Evolutionary conservation across 331 rosid genomes (phyloP), one percentile per base, ranked within the genome.

Genomic region (Prunus yedoensis): DNA sequence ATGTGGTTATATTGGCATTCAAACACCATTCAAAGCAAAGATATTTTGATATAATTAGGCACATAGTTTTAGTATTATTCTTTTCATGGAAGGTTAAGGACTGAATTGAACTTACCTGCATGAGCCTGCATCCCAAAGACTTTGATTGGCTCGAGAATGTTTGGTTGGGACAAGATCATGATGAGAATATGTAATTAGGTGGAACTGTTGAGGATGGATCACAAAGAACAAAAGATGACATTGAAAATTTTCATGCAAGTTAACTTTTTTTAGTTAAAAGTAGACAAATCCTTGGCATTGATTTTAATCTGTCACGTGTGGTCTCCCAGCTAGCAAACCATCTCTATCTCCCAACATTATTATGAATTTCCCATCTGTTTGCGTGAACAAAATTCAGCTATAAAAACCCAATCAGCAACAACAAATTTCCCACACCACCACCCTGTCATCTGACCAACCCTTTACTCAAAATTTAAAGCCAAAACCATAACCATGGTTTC

Each of bases 241-340:
- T 2, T 5, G 71, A 66, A 66, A 66, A 49, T 68, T 68, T 15
- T 25, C 45, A 16, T 49, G 59, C 73, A 71, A 71, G 51, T 71
- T 12, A 70, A 28, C 20, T 21, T 35, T 49, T 76, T 41, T 67
- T 46, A 43, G 73, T 18, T 68, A n/a, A 66, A 81, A 82, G 78
- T 70, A 11, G 89, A 82, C 79, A 68, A 70, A 72, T 57, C 83
- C 20, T 83, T 77, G 77, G 78, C 79, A 82, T 73, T 85, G 71
- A 87, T 80, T 58, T 81, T 45, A 68, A 51, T 50, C 64, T 50
- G 63, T 85, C 88, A 85, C 85, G 86, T 87, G 83, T 87, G 94
- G 66, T 73, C 52, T 78, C 85, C 91, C 45, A 74, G 73, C 77
- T 57, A 82, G 77, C 87, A 74, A 75, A 83, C 94, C 88, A 76